Evolutionary conservation across 768 basidiomycete species (phyloP), one percentile per base, ranked within the genome.

Genomic region (Lactarius trivialis): DNA sequence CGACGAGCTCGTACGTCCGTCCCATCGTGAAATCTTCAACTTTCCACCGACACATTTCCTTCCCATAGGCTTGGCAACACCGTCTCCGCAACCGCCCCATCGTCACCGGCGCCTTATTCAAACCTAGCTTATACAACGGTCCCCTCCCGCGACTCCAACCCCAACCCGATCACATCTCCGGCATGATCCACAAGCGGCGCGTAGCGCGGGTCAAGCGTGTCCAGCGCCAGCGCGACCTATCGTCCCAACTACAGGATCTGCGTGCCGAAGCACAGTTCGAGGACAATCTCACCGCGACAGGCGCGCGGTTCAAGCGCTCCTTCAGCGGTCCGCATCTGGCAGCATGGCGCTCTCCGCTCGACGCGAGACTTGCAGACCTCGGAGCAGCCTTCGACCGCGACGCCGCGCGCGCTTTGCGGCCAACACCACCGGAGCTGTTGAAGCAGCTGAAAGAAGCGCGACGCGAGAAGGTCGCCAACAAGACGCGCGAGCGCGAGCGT

Each of bases 141-240:
- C 90, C 92, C 1, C 79, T 97, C 15, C 92, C 92, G 0, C 83
- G 90, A 0, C 75, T 97, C 67, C 83, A 80, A 45, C 91, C 90
- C 0, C 92, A 96, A 64, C 94, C 95, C 0, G 67, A 74, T 6
- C 76, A 80, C n/a, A 81, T 93, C 50, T 78, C 82, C 1, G 80
- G 82, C 71, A 91, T 93, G 76, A 89, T 95, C 36, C 70, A 74
- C 45, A 73, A 75, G 19, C 76, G 86, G 2, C 74, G 79, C 17
- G 64, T 69, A 11, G 73, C 75, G 4, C 75, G 79, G 1, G 83
- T 77, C 7, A 72, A 75, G 37, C 79, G 89, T 7, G 66, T 78
- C n/a, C 73, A 68, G 32, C 72, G 71, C 55, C 70, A 72, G 11
- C 70, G 66, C 3, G 65, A 70, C 15, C 61, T 83, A 2, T 60